Conservation (phyloP, 495 filamentous ascomycete species). For the Podospora anserina region DNA sequence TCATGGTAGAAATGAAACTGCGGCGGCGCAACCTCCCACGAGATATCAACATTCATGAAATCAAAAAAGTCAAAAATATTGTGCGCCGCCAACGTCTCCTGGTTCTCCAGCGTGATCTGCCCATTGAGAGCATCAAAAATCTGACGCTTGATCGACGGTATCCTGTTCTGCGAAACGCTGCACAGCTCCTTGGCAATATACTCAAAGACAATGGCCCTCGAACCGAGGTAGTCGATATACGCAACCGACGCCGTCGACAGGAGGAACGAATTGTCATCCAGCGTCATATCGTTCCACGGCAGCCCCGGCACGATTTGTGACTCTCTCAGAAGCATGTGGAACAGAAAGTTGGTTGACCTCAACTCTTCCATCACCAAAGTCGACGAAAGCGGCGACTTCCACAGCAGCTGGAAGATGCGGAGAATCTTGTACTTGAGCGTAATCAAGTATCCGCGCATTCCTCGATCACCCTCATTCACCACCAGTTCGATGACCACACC, state of each 20-base stretch:
- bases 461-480: slow-evolving; percentile 53
- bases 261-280: slow-evolving; percentile 57
- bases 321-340: slow-evolving; percentile 64
- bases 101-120: slow-evolving; percentile 59
- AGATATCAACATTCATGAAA: slow-evolving; percentile 71
- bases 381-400: slow-evolving; percentile 79
- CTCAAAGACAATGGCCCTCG: slow-evolving; percentile 70
- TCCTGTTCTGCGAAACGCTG: slow-evolving; percentile 62
- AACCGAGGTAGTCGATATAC: slow-evolving; percentile 68
- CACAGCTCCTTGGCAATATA: slow-evolving; percentile 83
- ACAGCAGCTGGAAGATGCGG: slow-evolving; percentile 74
- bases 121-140: slow-evolving; percentile 78
- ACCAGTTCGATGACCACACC: slow-evolving; percentile 61
- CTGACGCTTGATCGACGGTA: slow-evolving; percentile 71
- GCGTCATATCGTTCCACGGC: slow-evolving; percentile 63
- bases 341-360: slow-evolving; percentile 68
- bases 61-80: slow-evolving; percentile 92
- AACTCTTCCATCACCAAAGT: slow-evolving; percentile 71
- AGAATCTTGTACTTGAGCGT: slow-evolving; percentile 69
- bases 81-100: slow-evolving; percentile 59
- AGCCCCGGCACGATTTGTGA: slow-evolving; percentile 59
- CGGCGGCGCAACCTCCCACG: slow-evolving; percentile 47
- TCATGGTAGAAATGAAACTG: slow-evolving; percentile 54
- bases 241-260: slow-evolving; percentile 58
- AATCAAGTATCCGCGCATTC: slow-evolving; percentile 67